Percentiles rank a stretch among this genome's conserved stretches.
Evolutionary conservation across 108 stramenopile species (phyloP).

Genomic region (Chaetoceros tenuissimus): DNA sequence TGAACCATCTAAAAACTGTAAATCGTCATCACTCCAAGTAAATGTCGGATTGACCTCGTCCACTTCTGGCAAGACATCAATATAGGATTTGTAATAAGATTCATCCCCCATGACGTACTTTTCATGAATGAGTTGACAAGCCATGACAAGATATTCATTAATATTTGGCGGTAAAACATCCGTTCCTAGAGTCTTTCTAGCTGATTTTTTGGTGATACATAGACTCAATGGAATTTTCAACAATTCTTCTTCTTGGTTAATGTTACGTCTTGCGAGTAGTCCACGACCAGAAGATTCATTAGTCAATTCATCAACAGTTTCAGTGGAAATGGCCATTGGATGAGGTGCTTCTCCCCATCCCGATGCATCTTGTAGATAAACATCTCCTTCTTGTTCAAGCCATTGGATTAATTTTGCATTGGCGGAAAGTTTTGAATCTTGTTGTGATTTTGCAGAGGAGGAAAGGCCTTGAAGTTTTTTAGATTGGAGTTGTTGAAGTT

Average conservation of each 20-base stretch:
- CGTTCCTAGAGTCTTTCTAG: constrained; percentile 62
- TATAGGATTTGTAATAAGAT: constrained; percentile 76
- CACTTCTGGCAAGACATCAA: constrained; percentile 83
- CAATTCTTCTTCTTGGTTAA: constrained; percentile 88
- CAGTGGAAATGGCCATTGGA: constrained; percentile 87
- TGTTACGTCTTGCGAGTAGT: constrained; percentile 72
- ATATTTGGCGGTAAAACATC: constrained; percentile 67
- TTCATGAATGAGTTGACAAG: constrained; percentile 88
- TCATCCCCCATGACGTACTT: constrained; percentile 58
- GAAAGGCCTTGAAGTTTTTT: constrained; percentile 45
- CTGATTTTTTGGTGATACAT: constrained; percentile 80
- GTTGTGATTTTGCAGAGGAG: not conserved
- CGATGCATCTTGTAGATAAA: constrained; percentile 72
- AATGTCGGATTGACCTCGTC: constrained; percentile 90
- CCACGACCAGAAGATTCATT: constrained; percentile 91
- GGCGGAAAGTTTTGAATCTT: constrained; percentile 50
- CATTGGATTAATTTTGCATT: constrained; percentile 70
- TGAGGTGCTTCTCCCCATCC: constrained; percentile 93
- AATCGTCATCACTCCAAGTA: constrained; percentile 89
- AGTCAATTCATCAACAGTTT: constrained; percentile 87
- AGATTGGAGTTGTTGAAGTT: constrained; percentile 68
- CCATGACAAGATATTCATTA: constrained; percentile 93
- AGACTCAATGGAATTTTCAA: constrained; percentile 76
- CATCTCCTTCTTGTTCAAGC: constrained; percentile 70
- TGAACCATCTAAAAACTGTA: constrained; percentile 77